Percentiles rank a stretch among this genome's conserved stretches.
phyloP scores from a whole-genome alignment of 345 rosid genomes.

The Pugionium cornutum region DNA sequence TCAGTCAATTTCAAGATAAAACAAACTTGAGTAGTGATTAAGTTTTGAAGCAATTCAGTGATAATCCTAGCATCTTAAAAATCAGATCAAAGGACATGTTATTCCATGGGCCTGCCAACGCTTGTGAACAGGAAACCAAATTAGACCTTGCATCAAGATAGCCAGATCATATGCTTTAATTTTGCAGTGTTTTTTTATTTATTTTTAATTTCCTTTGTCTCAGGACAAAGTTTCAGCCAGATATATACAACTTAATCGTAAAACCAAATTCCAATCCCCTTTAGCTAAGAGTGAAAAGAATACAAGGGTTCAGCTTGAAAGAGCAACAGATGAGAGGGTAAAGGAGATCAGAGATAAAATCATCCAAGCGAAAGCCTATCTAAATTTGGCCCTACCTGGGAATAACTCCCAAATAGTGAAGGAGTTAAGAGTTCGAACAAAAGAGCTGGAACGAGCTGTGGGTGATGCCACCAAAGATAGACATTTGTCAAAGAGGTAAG shows the following conservation, averaged over 20 bases:
- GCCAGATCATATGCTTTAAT: constrained; percentile 10
- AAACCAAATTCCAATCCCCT: constrained; percentile 26
- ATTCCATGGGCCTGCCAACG: background rate
- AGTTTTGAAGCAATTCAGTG: constrained; percentile 17
- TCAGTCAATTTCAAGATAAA: constrained; percentile 11
- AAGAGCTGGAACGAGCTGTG: constrained; percentile 67
- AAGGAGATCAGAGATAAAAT: constrained; percentile 77
- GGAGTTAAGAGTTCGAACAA: constrained; percentile 74
- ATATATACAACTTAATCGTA: constrained; percentile 41
- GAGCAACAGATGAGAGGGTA: constrained; percentile 56
- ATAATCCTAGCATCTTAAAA: constrained; percentile 2
- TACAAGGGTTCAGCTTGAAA: constrained; percentile 26
- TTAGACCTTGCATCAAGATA: constrained; percentile 15
- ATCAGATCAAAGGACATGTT: background rate
- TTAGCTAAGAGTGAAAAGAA: constrained; percentile 51
- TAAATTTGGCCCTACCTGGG: constrained; percentile 60
- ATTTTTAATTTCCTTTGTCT: constrained; percentile 26
- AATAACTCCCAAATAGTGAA: constrained; percentile 71
- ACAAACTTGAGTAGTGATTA: constrained; percentile 18
- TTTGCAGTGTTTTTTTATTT: background rate
- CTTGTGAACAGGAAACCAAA: constrained; percentile 1
- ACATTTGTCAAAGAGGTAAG: constrained; percentile 75
- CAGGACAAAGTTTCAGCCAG: constrained; percentile 43
- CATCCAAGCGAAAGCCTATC: constrained; percentile 74
- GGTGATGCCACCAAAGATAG: constrained; percentile 65